These are phyloP conservation scores for Triangularia setosa DNA, from an alignment of 2,329 filamentous ascomycete genomes.

Conservation along the genomic window DNA sequence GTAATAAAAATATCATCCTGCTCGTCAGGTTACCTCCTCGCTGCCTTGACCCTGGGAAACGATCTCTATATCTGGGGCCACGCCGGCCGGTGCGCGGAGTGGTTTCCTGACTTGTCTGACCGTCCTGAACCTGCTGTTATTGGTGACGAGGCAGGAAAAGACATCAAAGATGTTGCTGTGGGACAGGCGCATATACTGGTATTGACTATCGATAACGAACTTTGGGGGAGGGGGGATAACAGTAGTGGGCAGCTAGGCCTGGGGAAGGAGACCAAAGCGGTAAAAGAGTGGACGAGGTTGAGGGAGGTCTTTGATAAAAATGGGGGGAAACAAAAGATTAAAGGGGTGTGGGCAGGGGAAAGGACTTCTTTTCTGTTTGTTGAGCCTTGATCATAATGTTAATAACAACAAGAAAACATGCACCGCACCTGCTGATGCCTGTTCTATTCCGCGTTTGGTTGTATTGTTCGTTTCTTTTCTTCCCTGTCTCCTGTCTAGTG, in stretches of 20 bases:
- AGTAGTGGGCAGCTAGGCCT: slow-evolving; percentile 57
- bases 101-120: slow-evolving; percentile 26
- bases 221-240: slow-evolving; percentile 57
- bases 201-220: slow-evolving; percentile 43
- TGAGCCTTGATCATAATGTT: slow-evolving; percentile 4
- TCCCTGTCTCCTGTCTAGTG: slow-evolving; percentile 31
- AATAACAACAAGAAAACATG: neutral
- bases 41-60: slow-evolving; percentile 53
- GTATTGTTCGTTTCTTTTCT: slow-evolving; percentile 31
- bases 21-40: slow-evolving; percentile 51
- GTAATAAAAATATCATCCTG: slow-evolving; percentile 50
- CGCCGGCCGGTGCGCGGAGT: slow-evolving; percentile 32
- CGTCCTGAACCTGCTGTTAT: slow-evolving; percentile 45
- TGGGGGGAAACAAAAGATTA: slow-evolving; percentile 28
- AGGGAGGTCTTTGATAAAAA: slow-evolving; percentile 8
- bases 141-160: slow-evolving; percentile 37
- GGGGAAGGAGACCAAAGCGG: slow-evolving; percentile 15
- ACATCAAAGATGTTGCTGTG: slow-evolving; percentile 55
- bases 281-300: slow-evolving; percentile 36
- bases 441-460: slow-evolving; percentile 26
- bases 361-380: slow-evolving; percentile 47
- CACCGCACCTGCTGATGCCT: neutral
- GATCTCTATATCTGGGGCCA: slow-evolving; percentile 62
- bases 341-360: slow-evolving; percentile 46
- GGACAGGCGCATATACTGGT: slow-evolving; percentile 58